phyloP scores from a whole-genome alignment of 768 basidiomycete species.

The Imleria badia region DNA sequence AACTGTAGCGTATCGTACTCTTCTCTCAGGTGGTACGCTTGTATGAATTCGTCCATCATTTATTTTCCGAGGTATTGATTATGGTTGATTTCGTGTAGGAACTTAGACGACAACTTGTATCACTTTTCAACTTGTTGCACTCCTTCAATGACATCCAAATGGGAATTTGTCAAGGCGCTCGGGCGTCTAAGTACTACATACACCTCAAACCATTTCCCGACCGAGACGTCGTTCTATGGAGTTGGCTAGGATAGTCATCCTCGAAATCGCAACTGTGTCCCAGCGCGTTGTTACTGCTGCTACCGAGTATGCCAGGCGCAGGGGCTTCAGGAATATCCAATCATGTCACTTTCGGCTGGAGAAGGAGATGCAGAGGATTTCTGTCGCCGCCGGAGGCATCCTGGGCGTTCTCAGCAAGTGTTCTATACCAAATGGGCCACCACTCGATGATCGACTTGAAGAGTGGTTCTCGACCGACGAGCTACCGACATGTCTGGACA shows the following conservation, averaged over 20 bases:
- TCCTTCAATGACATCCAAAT: too few relatives aligned
- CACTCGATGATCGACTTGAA: conserved; percentile 9
- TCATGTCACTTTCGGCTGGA: conserved; percentile 13
- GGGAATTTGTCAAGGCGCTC: too few relatives aligned
- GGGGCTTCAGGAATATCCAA: not conserved
- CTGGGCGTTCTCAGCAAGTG: not conserved
- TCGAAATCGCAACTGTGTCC: not conserved
- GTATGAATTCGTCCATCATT: too few relatives aligned
- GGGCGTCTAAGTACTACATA: too few relatives aligned
- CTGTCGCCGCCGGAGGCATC: not conserved
- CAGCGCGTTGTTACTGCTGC: not conserved
- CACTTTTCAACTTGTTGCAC: too few relatives aligned
- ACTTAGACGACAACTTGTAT: too few relatives aligned
- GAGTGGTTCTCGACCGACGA: conserved; percentile 13
- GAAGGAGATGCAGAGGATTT: conserved; percentile 12
- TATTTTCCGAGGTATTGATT: too few relatives aligned
- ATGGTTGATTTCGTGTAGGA: too few relatives aligned
- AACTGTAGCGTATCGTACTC: not conserved
- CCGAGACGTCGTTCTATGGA: conserved; percentile 1
- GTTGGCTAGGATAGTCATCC: not conserved
- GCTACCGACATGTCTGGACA: not conserved
- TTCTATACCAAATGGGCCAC: not conserved
- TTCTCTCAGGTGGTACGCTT: not conserved
- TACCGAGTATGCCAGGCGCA: not conserved
- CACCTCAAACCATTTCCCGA: too few relatives aligned